These are phyloP conservation scores for Pseudomonodictys pantanalensis DNA, from an alignment of 495 filamentous ascomycete species.

Conservation along the genomic window DNA sequence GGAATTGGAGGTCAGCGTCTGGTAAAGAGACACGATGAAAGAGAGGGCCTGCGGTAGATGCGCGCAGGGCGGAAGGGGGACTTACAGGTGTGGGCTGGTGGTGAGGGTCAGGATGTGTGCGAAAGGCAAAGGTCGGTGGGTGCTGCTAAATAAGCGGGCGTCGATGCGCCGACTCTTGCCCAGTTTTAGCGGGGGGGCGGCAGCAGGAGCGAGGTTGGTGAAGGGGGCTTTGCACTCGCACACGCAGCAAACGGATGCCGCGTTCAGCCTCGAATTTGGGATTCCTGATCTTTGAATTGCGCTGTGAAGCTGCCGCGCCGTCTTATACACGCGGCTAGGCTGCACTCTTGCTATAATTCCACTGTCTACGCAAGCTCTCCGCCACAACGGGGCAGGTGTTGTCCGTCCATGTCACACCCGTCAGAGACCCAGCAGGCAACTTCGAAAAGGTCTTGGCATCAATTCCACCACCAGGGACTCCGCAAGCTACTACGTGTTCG, in stretches of 20 bases:
- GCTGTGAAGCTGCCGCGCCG: not conserved
- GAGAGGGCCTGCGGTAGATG: not conserved
- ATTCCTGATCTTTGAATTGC: not conserved
- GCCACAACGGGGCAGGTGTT: conserved; percentile 24
- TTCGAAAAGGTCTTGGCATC: conserved; percentile 19
- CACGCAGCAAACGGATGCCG: not conserved
- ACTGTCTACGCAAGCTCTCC: conserved; percentile 32
- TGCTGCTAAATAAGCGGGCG: conserved; percentile 37
- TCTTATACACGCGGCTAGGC: conserved; percentile 17
- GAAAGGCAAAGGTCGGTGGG: conserved; percentile 34
- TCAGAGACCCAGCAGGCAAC: conserved; percentile 24
- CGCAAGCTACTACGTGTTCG: not conserved
- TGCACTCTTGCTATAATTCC: conserved; percentile 25
- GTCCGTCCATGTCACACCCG: conserved; percentile 10
- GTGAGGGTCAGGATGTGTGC: conserved; percentile 30
- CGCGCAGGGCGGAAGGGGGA: conserved; percentile 5
- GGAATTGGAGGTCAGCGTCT: conserved; percentile 26
- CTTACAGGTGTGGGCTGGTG: conserved; percentile 26
- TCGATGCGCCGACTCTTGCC: conserved; percentile 24
- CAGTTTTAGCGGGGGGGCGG: conserved; percentile 31
- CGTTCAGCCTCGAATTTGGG: not conserved
- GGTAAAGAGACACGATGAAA: not conserved
- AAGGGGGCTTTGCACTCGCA: conserved; percentile 14
- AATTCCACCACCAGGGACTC: not conserved
- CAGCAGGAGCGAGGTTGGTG: conserved; percentile 26